These are phyloP conservation scores for Psilocybe subaeruginosa DNA, from an alignment of 768 basidiomycete genomes.

Conservation along the genomic window DNA sequence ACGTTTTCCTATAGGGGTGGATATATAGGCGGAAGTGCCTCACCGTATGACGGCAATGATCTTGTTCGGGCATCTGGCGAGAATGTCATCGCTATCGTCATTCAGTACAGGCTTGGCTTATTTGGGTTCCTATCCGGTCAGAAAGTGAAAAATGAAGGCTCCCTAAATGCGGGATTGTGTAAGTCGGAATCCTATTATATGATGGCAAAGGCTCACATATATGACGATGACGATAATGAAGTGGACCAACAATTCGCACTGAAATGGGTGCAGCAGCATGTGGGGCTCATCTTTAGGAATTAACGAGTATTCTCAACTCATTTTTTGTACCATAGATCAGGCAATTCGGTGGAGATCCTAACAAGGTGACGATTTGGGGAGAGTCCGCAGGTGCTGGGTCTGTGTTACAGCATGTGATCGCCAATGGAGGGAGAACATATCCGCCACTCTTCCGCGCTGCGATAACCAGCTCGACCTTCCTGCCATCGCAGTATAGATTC, in stretches of 20 bases:
- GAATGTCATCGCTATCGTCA: conserved; percentile 37
- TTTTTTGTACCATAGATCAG: conserved; percentile 29
- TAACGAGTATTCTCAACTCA: background rate
- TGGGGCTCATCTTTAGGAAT: conserved; percentile 9
- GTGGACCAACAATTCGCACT: conserved; percentile 48
- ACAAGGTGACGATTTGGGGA: conserved; percentile 45
- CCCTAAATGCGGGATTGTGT: conserved; percentile 52
- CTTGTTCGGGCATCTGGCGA: conserved; percentile 36
- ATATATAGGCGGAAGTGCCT: conserved; percentile 32
- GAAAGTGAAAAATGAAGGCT: conserved; percentile 43
- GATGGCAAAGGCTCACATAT: too few species aligned
- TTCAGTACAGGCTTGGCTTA: conserved; percentile 47
- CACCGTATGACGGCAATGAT: conserved; percentile 30
- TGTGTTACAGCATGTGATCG: conserved; percentile 51
- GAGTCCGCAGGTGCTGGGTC: conserved; percentile 51
- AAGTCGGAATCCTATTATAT: conserved; percentile 15
- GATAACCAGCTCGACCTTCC: conserved; percentile 46
- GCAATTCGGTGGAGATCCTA: conserved; percentile 44
- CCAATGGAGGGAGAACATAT: conserved; percentile 45
- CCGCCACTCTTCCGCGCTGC: conserved; percentile 48
- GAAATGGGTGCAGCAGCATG: conserved; percentile 45
- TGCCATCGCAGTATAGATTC: conserved; percentile 49
- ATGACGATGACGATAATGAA: conserved; percentile 17
- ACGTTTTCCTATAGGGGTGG: conserved; percentile 23
- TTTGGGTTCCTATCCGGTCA: conserved; percentile 50